Conservation (phyloP, 2,329 filamentous ascomycete genomes). For the Xylaria sp. region DNA sequence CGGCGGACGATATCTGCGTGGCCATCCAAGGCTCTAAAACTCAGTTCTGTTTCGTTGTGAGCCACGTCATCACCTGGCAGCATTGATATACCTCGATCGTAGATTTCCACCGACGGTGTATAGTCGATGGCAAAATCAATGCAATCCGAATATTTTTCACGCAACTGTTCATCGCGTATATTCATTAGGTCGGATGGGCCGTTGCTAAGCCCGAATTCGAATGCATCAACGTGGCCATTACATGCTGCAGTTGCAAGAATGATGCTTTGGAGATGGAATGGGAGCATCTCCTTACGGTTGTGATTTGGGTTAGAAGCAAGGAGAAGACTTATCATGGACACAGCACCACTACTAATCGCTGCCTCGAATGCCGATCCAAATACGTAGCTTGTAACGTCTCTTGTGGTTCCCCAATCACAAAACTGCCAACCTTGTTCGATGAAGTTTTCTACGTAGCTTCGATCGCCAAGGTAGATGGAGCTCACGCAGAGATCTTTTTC, state of each 20-base stretch:
- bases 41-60: too few species aligned
- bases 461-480: background rate
- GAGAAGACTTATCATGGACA: background rate
- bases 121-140: too few species aligned
- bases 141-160: too few species aligned
- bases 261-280: background rate
- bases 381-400: background rate
- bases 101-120: too few species aligned
- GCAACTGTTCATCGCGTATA: too few species aligned
- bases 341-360: background rate
- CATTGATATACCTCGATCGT: too few species aligned
- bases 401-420: background rate
- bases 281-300: background rate
- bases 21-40: too few species aligned
- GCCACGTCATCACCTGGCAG: too few species aligned
- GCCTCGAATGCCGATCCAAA: background rate
- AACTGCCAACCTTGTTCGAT: background rate
- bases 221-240: background rate
- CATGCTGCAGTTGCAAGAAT: background rate
- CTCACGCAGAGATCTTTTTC: background rate
- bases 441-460: background rate
- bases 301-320: background rate
- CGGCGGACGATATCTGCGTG: too few species aligned
- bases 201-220: too few species aligned
- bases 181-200: too few species aligned